A percentile compares a stretch with the other conserved stretches of the same genome.
Conservation (phyloP, 2,329 filamentous ascomycete genomes). For the Neonectria neomacrospora region DNA sequence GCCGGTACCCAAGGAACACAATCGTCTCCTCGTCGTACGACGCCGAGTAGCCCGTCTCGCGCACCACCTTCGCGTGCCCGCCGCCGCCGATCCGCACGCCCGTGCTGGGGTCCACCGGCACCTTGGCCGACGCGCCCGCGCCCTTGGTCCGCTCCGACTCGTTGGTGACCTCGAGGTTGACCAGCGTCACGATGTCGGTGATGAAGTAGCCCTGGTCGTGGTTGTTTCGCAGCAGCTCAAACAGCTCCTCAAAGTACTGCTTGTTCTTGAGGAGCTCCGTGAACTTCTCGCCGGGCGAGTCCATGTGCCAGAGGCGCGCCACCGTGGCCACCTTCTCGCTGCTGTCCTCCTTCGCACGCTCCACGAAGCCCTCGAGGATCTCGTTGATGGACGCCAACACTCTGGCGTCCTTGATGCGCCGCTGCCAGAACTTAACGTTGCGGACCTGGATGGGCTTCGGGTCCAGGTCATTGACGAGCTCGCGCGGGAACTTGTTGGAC, state of each 20-base stretch:
- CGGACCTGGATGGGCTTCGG: slow-evolving; percentile 25
- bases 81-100: slow-evolving; percentile 11
- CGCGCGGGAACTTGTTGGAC: slow-evolving; percentile 21
- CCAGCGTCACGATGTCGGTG: slow-evolving; percentile 24
- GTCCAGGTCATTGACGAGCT: slow-evolving; percentile 21
- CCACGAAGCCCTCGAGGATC: slow-evolving; percentile 20
- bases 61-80: slow-evolving; percentile 6
- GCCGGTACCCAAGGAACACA: slow-evolving; percentile 25
- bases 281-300: slow-evolving; percentile 24
- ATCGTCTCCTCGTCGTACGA: slow-evolving; percentile 26
- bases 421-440: slow-evolving; percentile 27
- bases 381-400: slow-evolving; percentile 19
- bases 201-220: slow-evolving; percentile 25
- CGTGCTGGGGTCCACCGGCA: slow-evolving; percentile 16
- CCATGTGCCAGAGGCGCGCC: slow-evolving; percentile 25
- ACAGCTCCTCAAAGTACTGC: slow-evolving; percentile 26
- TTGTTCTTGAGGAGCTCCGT: slow-evolving; percentile 26
- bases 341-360: slow-evolving; percentile 20
- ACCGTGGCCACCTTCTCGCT: slow-evolving; percentile 18
- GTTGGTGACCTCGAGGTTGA: slow-evolving; percentile 17
- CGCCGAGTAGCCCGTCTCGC: slow-evolving; percentile 13
- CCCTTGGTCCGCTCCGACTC: slow-evolving; percentile 7
- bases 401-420: slow-evolving; percentile 22
- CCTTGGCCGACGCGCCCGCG: slow-evolving; percentile 12
- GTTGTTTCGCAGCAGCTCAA: slow-evolving; percentile 20